Base-by-base conservation (phyloP, 345 rosid species). In the Gossypium anomalum region DNA sequence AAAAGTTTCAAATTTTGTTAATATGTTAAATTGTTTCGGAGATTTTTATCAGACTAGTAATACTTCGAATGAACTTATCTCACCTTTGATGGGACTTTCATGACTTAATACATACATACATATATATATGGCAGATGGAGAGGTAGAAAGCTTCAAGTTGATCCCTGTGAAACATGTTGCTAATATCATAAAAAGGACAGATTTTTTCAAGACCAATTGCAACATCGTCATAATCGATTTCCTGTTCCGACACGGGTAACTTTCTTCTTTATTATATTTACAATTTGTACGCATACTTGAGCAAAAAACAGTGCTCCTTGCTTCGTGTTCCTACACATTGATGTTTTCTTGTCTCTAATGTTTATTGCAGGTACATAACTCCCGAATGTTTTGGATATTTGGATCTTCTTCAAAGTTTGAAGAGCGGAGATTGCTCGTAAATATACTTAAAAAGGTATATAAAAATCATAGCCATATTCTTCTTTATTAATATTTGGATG, bases 241-340 rank as follows among this genome's bases (percentile, higher is more conserved):
- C 85, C 85, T 92, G 71, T 87, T 89, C 79, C 97, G 97, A 45
- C 98, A 94, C 34, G 97, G 98, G 95, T 94, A 85, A 68, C 7
- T 64, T 70, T 53, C 73, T 75, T 77, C 74, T 74, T 78, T 52
- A 6, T 48, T 49, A 10, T 20, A 19, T 34, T 22, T 49, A 22
- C 4, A 23, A 59, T 17, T 29, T 17, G 6, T 13, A 9, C 9
- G 34, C 22, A 14, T 29, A 13, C 14, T 60, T 0, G 27, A 23
- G 73, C 58, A 41, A 20, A 64, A 48, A 10, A 14, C 41, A 6
- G 2, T 66, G 53, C 13, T 7, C 22, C 25, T 56, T 56, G 4
- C 51, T 47, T 47, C 16, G 14, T 19, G 60, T 56, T 56, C 60
- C 11, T 19, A 56, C 57, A 60, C 44, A 16, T 61, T 71, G 48